Evolutionary conservation across 805 yeast genomes (phyloP).

Genomic region (Schwanniomyces sp.): DNA sequence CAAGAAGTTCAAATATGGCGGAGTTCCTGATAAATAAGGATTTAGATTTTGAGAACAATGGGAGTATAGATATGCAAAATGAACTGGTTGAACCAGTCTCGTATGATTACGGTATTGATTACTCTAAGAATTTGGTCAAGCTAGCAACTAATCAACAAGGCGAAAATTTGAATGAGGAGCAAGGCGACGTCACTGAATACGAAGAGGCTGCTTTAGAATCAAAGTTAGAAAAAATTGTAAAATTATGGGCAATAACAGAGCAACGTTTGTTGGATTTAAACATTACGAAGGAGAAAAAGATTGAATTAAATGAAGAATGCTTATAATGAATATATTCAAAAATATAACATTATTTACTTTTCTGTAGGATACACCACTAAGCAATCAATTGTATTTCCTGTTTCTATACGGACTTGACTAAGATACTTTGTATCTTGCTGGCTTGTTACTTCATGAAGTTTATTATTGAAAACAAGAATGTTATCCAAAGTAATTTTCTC

Average conservation of each 20-base stretch:
- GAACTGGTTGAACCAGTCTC: conserved; percentile 1
- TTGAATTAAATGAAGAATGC: conserved; percentile 16
- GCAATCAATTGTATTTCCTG: conserved; percentile 42
- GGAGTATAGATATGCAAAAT: conserved; percentile 8
- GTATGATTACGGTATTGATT: conserved; percentile 7
- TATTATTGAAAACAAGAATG: conserved; percentile 32
- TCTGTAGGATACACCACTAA: conserved; percentile 10
- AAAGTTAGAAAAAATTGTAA: conserved; percentile 52
- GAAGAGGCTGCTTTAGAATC: conserved; percentile 32
- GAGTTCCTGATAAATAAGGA: conserved; percentile 11
- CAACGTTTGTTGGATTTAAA: conserved; percentile 44
- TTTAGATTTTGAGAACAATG: conserved; percentile 3
- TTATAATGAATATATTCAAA: conserved; percentile 5
- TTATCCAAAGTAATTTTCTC: conserved; percentile 10
- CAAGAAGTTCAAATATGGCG: conserved; percentile 18
- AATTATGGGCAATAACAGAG: conserved; percentile 67
- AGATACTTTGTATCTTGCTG: conserved; percentile 28
- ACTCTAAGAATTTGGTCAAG: conserved; percentile 3
- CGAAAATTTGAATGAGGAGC: conserved; percentile 13
- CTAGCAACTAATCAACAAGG: background rate
- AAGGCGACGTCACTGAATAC: conserved; percentile 17
- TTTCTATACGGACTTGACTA: conserved; percentile 38
- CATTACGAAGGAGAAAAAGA: conserved; percentile 23
- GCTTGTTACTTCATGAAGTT: conserved; percentile 19
- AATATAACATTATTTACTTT: background rate